phyloP scores from a whole-genome alignment of 768 basidiomycete species.

The Baorangia bicolor region DNA sequence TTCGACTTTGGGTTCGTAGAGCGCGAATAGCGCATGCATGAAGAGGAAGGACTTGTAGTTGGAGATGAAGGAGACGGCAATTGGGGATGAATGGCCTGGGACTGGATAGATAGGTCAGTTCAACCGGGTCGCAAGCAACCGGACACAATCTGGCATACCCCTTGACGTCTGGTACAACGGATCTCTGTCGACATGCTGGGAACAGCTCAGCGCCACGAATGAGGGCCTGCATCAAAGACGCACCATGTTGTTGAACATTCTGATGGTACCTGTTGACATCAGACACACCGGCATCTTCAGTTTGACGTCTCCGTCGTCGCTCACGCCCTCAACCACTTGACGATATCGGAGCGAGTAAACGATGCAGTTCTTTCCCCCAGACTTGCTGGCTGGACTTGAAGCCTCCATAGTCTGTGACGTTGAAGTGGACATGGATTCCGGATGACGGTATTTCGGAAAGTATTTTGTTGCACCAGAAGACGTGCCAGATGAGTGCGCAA shows the following conservation, averaged over 20 bases:
- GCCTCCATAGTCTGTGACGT: conserved; percentile 12
- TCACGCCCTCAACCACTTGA: conserved; percentile 10
- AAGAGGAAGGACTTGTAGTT: conserved; percentile 24
- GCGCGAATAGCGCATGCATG: conserved; percentile 22
- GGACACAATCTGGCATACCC: conserved; percentile 2
- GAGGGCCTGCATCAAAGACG: not conserved
- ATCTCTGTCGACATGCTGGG: conserved; percentile 16
- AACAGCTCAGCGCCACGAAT: not conserved
- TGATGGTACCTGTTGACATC: conserved; percentile 23
- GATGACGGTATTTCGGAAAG: conserved; percentile 23
- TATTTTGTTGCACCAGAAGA: conserved; percentile 15
- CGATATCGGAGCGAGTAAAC: conserved; percentile 21
- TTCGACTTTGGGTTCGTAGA: conserved; percentile 20
- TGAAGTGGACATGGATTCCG: conserved; percentile 19
- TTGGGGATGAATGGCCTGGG: conserved; percentile 14
- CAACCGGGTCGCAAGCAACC: too few relatives aligned
- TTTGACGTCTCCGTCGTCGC: conserved; percentile 9
- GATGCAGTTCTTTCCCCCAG: conserved; percentile 19
- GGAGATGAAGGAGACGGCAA: conserved; percentile 18
- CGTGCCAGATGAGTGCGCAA: conserved; percentile 22
- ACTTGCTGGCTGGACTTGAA: conserved; percentile 5
- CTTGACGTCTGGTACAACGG: not conserved
- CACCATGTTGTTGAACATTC: conserved; percentile 24
- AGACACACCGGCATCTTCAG: conserved; percentile 15
- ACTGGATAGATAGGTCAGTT: conserved; percentile 4